These are phyloP conservation scores for Anthoceros angustus DNA, from an alignment of 225 moss, liverwort and hornwort species.

Conservation along the genomic window DNA sequence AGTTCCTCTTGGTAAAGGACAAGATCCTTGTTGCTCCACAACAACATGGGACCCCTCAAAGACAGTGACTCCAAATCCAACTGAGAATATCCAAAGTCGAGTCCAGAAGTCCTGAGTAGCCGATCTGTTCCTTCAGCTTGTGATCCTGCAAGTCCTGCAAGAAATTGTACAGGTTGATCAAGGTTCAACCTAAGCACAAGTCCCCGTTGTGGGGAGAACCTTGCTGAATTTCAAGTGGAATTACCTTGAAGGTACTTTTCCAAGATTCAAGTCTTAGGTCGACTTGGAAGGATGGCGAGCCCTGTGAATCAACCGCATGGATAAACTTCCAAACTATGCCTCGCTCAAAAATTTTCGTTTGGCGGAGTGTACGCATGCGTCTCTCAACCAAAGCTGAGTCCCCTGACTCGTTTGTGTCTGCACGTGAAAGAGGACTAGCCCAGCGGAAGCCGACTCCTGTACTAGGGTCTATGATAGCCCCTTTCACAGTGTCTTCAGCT, in stretches of 20 bases:
- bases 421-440: neutral
- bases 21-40: too few species aligned
- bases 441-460: neutral
- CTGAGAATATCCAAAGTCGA: too few species aligned
- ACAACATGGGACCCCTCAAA: too few species aligned
- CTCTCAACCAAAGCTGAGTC: neutral
- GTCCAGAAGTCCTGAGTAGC: neutral
- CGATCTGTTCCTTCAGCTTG: neutral
- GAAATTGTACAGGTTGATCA: neutral
- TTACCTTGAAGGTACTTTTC: neutral
- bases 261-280: neutral
- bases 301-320: neutral
- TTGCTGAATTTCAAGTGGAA: neutral
- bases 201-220: neutral
- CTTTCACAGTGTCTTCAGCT: neutral
- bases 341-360: neutral
- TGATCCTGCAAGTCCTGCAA: neutral
- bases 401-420: neutral
- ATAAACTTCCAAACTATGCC: neutral
- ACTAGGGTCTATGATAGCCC: neutral
- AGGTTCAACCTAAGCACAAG: neutral
- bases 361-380: neutral
- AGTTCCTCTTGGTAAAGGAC: too few species aligned
- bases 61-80: too few species aligned
- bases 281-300: neutral